Conservation (phyloP, 1,284 basidiomycete genomes). For the Ceratobasidium sp. region DNA sequence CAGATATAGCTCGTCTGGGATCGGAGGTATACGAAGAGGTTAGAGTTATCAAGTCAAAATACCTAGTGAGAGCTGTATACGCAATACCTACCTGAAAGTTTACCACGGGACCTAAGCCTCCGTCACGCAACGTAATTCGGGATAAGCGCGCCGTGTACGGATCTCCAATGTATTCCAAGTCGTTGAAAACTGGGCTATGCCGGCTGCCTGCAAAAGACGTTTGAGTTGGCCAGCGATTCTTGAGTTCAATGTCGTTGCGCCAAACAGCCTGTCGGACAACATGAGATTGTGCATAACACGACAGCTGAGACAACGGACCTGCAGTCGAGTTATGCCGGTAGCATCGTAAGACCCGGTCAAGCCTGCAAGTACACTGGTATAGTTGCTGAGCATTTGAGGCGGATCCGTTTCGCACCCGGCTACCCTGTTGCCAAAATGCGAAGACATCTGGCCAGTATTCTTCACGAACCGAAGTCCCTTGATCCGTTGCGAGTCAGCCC, state of each 20-base stretch:
- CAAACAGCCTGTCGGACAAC: neutral
- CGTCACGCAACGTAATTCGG: neutral
- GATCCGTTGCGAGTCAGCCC: neutral
- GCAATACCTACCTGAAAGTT: neutral
- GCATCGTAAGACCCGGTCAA: neutral
- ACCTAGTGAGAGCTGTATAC: neutral
- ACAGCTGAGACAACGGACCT: neutral
- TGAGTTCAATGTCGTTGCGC: neutral
- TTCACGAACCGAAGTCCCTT: neutral
- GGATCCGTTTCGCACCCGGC: neutral
- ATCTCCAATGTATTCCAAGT: neutral
- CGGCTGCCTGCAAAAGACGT: neutral
- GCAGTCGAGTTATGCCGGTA: neutral
- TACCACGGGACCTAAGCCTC: neutral
- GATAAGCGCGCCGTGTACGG: neutral
- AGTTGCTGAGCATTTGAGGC: neutral
- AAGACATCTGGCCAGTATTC: slow-evolving; percentile 1
- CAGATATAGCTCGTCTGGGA: neutral
- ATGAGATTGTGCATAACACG: neutral
- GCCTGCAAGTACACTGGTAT: neutral
- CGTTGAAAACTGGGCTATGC: neutral
- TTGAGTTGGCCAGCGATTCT: neutral
- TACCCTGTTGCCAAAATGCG: neutral
- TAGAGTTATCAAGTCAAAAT: no score
- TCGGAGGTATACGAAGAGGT: neutral